A percentile compares a stretch with the other conserved stretches of the same genome.
phyloP scores from a whole-genome alignment of 352 stramenopile genomes.

The Pythium rhizo-oryzae region DNA sequence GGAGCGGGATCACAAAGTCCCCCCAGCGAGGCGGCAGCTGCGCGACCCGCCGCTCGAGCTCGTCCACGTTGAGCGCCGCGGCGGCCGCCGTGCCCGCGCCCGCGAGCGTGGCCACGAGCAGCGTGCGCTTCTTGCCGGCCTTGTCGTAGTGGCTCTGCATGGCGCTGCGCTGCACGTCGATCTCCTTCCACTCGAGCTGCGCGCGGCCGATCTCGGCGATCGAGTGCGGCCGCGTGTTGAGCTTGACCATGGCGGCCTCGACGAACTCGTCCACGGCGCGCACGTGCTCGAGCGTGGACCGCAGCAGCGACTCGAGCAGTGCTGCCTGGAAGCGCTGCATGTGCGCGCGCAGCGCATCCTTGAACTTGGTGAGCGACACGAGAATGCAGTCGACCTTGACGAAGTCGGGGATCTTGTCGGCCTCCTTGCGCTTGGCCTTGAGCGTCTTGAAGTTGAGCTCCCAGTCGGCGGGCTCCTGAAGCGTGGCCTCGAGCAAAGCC shows the following conservation, averaged over 20 bases:
- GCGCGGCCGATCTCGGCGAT: slow-evolving; percentile 93
- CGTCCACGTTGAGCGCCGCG: slow-evolving; percentile 42
- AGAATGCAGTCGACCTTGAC: slow-evolving; percentile 92
- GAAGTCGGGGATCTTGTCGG: slow-evolving; percentile 92
- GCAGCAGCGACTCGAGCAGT: slow-evolving; percentile 84
- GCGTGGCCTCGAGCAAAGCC: slow-evolving; percentile 70
- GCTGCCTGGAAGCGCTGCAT: slow-evolving; percentile 87
- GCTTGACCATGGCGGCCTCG: slow-evolving; percentile 84
- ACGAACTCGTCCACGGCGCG: slow-evolving; percentile 91
- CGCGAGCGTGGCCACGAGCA: slow-evolving; percentile 62
- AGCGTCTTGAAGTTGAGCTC: slow-evolving; percentile 92
- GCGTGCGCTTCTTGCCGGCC: slow-evolving; percentile 84
- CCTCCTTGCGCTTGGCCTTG: slow-evolving; percentile 90
- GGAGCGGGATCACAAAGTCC: no score
- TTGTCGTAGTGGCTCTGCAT: slow-evolving; percentile 67
- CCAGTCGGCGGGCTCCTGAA: slow-evolving; percentile 78
- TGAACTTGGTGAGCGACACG: slow-evolving; percentile 89
- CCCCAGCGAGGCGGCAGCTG: slow-evolving; percentile 90
- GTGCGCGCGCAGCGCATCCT: slow-evolving; percentile 84
- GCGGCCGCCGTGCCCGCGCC: not conserved
- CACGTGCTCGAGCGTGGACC: slow-evolving; percentile 78
- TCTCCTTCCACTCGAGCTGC: slow-evolving; percentile 91
- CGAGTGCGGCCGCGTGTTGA: slow-evolving; percentile 88
- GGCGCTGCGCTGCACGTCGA: slow-evolving; percentile 62
- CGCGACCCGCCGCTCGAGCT: slow-evolving; percentile 68